Evolutionary conservation across 2,329 filamentous ascomycete species (phyloP), one percentile per base, ranked within the genome.

Genomic region (Epichloe festucae): DNA sequence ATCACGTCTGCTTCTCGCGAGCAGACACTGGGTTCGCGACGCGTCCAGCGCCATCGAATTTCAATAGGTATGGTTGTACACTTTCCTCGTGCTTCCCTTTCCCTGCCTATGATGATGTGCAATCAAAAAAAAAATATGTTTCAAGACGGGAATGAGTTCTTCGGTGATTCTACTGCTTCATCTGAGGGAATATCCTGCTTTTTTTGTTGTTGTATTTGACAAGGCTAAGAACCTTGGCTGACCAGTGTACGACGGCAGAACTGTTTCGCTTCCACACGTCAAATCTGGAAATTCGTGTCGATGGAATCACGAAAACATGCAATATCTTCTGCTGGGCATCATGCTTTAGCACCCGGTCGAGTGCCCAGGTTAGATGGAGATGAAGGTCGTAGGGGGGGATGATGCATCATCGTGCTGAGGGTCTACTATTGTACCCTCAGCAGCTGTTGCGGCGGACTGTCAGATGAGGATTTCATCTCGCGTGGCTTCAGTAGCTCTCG

Each of bases 81-180:
- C 23, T 50, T 43, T 14, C 14, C 47, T 46, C 15, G 14, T 36
- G 15, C 21, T 4, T 34, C 27, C 45, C 17, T 44, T 44, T 3
- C 2, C 27, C 7, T 8, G 43, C 49, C 49, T 46, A 23, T 58
- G 56, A 60, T 58, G 55, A 58, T 35, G 49, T 50, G 39, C 40
- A 53, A 53, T 49, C 49, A 31, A 51, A 58, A 3, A 19, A 21
- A 31, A 59, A 58, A 53, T 53, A 67, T 68, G 65, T 67, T 68
- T 67, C 64, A 67, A 67, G 66, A 68, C 65, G 64, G 63, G 63
- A 64, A 64, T 69, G 63, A 65, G 59, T 48, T 58, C 52, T 52
- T 59, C 59, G 45, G 58, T 68, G 66, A 67, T 65, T 65, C 61
- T 57, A 62, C 53, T 46, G 41, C 49, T 47, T 47, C 21, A 34